phyloP scores from a whole-genome alignment of 768 basidiomycete species.

The Agrocybe pediades region DNA sequence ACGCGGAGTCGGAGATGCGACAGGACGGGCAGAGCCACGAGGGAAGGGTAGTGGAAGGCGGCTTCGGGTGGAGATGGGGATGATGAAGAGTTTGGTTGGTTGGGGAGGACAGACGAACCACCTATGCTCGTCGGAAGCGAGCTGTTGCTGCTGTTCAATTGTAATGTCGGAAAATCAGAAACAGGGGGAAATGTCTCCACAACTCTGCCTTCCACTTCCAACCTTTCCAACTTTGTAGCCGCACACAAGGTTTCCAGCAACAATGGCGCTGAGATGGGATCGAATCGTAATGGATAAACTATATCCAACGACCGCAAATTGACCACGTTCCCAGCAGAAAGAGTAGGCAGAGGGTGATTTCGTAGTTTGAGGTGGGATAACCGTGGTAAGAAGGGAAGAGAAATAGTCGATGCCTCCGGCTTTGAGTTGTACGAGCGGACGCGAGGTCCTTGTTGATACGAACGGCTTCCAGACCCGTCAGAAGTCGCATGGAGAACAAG shows the following conservation, averaged over 20 bases:
- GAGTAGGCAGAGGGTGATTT: slow-evolving; percentile 14
- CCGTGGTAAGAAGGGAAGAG: slow-evolving; percentile 11
- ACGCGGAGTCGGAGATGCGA: slow-evolving; percentile 30
- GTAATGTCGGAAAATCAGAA: not conserved
- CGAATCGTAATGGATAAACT: slow-evolving; percentile 17
- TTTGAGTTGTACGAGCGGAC: not conserved
- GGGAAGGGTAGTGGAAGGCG: slow-evolving; percentile 1
- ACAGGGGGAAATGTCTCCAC: not conserved
- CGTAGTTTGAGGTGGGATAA: slow-evolving; percentile 13
- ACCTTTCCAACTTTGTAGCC: slow-evolving; percentile 7
- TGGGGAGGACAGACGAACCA: too few species aligned
- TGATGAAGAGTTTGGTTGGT: too few species aligned
- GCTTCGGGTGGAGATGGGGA: not conserved
- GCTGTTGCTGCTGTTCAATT: not conserved
- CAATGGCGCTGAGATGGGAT: slow-evolving; percentile 9
- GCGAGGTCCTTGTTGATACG: not conserved
- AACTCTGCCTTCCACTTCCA: slow-evolving; percentile 18
- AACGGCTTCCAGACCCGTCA: slow-evolving; percentile 1
- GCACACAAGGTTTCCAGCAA: slow-evolving; percentile 9
- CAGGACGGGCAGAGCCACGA: slow-evolving; percentile 25
- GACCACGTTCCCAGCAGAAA: slow-evolving; percentile 4
- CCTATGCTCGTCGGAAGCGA: not conserved
- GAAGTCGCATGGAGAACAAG: slow-evolving; percentile 11
- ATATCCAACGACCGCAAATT: slow-evolving; percentile 10
- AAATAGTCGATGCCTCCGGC: slow-evolving; percentile 1